These are phyloP conservation scores for Podaxis carcinomalis DNA, from an alignment of 768 basidiomycete species.

Conservation along the genomic window DNA sequence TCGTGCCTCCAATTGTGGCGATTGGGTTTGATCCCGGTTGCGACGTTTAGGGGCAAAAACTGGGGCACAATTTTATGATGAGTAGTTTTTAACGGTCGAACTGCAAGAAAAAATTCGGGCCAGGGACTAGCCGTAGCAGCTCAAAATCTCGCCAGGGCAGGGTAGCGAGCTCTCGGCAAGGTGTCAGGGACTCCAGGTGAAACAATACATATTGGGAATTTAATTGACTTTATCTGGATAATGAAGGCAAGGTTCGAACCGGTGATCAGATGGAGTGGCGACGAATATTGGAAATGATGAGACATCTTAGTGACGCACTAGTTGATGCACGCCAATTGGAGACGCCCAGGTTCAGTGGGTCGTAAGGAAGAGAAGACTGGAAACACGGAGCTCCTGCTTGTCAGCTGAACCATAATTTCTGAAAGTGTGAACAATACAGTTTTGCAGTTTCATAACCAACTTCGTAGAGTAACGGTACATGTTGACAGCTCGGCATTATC, in stretches of 20 bases:
- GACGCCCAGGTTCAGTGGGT: neutral
- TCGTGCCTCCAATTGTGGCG: neutral
- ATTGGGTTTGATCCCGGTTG: neutral
- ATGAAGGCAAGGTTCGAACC: neutral
- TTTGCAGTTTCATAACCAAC: neutral
- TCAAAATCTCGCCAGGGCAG: neutral
- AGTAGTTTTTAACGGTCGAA: neutral
- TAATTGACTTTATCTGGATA: neutral
- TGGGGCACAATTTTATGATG: neutral
- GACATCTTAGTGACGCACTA: neutral
- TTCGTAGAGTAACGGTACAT: neutral
- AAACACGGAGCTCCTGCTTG: neutral
- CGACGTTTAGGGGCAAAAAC: neutral
- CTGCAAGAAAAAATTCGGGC: neutral
- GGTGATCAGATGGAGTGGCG: slow-evolving; percentile 3
- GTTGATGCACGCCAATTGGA: neutral
- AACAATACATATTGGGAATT: neutral
- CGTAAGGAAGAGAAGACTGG: too few relatives aligned
- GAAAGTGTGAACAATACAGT: neutral
- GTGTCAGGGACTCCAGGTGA: neutral
- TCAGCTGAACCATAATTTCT: neutral
- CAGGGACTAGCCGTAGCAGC: neutral
- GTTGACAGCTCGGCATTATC: neutral
- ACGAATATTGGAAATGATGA: neutral
- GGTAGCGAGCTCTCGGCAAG: neutral